phyloP scores from a whole-genome alignment of 176 grass and related monocot species.

The Bromus sterilis region DNA sequence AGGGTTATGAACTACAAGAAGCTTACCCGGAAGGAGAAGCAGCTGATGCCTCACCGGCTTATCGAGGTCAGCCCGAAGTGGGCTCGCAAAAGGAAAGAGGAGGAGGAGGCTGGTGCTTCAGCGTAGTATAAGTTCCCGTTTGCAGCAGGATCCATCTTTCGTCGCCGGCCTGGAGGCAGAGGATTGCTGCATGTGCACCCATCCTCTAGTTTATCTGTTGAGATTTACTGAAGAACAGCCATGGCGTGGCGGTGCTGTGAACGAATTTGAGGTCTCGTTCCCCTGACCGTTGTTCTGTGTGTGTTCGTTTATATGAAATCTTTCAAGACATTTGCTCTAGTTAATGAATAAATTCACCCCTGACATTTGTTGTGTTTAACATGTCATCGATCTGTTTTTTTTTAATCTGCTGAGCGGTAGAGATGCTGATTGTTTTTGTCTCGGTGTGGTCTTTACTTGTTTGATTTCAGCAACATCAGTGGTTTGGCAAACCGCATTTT shows the following conservation, averaged over 20 bases:
- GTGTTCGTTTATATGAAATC: constrained; percentile 17
- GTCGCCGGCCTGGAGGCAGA: not conserved
- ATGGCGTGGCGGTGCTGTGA: not conserved
- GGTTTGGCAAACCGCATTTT: not conserved
- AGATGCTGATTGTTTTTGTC: not conserved
- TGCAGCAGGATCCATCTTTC: not conserved
- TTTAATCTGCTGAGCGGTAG: not conserved
- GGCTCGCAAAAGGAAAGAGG: constrained; percentile 52
- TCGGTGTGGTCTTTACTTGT: not conserved
- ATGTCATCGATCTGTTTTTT: not conserved
- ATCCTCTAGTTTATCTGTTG: not conserved
- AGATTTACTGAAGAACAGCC: not conserved
- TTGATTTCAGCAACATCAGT: not conserved
- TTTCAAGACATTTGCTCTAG: not conserved
- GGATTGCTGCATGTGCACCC: not conserved
- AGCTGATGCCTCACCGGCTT: constrained; percentile 78
- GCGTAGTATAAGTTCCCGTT: not conserved
- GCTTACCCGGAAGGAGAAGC: constrained; percentile 65
- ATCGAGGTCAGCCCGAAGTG: constrained; percentile 74
- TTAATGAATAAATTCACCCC: constrained; percentile 7
- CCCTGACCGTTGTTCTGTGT: no score
- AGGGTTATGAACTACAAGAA: constrained; percentile 94
- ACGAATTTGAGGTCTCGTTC: not conserved
- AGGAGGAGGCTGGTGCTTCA: constrained; percentile 16
- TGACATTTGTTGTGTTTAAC: not conserved